Base-by-base conservation (phyloP, 164 flowering plant species). In the Saururus chinensis region DNA sequence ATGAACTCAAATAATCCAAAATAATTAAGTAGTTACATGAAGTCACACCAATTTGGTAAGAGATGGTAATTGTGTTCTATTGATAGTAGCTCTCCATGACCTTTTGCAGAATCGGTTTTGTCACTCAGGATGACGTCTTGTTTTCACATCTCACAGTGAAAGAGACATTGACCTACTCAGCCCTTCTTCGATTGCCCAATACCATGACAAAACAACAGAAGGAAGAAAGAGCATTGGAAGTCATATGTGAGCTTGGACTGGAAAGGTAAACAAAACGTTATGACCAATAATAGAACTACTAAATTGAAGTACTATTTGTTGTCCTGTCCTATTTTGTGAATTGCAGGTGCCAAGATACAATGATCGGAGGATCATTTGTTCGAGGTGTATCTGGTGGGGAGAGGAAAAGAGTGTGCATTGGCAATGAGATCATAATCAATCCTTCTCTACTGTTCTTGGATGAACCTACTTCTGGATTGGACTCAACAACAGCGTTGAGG, bases 91-190 rank as follows among this genome's bases (percentile, higher is more conserved):
- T 10, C 12, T 42, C 49, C 49, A 42, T 42, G 49, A 10, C 49
- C 49, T 10, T 30, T 4, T 60, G 71, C 98, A 93, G 98, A 90
- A 88, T 93, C 56, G 98, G 98, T 56, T 93, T 93, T 62, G 98
- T 93, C 74, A 88, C 95, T 56, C 98, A 93, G 74, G 98, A 93
- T 64, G 98, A 93, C 49, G 95, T 93, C 40, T 70, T 93, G 64
- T 88, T 84, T 74, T 92, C 97, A 62, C 97, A 93, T 81, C 84
- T 93, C 22, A 88, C 98, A 0, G 98, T 93, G 70, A 86, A 70
- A 65, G 98, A 93, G 71, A 93, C 96, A 45, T 68, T 93, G 56
- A 85, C 84, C 11, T 93, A 86, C 67, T 83, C 96, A 51, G 98
- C 98, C n/a, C 85, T 73, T 4, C 74, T 93, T 11, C 79, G 92